These are phyloP conservation scores for Lodderomyces pseudojiufengensis DNA, from an alignment of 1,139 yeast genomes.

Conservation along the genomic window DNA sequence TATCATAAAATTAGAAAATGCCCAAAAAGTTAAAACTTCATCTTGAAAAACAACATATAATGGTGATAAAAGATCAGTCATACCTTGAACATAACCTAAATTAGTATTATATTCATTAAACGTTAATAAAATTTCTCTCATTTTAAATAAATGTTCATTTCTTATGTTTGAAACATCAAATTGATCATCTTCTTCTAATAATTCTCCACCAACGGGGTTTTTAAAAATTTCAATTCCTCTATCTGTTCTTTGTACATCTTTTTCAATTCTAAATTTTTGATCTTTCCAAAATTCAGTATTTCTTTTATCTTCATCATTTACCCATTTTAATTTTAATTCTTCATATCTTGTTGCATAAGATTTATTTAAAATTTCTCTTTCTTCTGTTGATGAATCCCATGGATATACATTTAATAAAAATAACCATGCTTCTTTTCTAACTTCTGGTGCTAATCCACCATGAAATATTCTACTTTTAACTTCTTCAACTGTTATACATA, in stretches of 20 bases:
- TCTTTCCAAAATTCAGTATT: conserved; percentile 78
- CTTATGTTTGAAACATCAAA: conserved; percentile 48
- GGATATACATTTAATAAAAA: conserved; percentile 80
- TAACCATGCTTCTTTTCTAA: conserved; percentile 79
- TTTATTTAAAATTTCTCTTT: conserved; percentile 54
- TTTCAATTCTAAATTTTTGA: conserved; percentile 84
- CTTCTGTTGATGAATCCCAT: conserved; percentile 78
- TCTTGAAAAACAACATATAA: conserved; percentile 74
- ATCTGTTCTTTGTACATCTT: conserved; percentile 92
- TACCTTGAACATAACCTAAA: conserved; percentile 95
- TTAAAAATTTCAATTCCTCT: conserved; percentile 62
- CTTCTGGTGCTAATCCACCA: conserved; percentile 66
- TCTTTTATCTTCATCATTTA: conserved; percentile 53
- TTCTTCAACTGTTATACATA: conserved; percentile 69
- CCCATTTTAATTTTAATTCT: conserved; percentile 66
- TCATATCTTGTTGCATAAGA: conserved; percentile 64
- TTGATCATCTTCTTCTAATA: conserved; percentile 49
- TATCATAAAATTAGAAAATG: conserved; percentile 84
- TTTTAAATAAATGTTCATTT: conserved; percentile 63
- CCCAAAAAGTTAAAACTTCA: conserved; percentile 83
- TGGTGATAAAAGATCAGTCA: conserved; percentile 92
- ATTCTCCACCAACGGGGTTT: conserved; percentile 32
- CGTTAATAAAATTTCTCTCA: conserved; percentile 79
- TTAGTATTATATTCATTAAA: conserved; percentile 81
- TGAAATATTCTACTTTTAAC: conserved; percentile 82